phyloP scores from a whole-genome alignment of 352 stramenopile genomes.

The Globisporangium perplexum region DNA sequence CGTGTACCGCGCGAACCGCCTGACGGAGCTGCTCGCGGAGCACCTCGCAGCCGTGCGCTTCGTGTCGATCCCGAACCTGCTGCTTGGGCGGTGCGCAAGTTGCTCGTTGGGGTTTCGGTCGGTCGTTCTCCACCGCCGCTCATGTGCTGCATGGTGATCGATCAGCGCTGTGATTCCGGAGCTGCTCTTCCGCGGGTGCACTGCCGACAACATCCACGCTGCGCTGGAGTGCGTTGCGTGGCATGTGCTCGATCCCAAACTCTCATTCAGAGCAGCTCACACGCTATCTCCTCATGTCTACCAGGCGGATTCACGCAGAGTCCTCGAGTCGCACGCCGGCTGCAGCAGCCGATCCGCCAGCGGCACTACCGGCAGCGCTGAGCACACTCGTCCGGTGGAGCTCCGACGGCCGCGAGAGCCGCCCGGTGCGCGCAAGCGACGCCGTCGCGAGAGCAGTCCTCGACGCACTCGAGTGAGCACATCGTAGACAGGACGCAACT shows the following conservation, averaged over 20 bases:
- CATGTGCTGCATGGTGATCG: background rate
- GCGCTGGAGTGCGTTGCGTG: conserved; percentile 12
- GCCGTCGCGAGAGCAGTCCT: conserved; percentile 23
- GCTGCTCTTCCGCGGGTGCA: conserved; percentile 61
- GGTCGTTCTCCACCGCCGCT: background rate
- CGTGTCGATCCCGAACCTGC: conserved; percentile 71
- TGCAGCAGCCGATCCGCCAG: too few relatives aligned
- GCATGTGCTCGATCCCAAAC: background rate
- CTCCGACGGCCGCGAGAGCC: background rate
- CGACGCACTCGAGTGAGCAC: background rate
- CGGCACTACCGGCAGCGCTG: conserved; percentile 13
- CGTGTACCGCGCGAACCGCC: conserved; percentile 59
- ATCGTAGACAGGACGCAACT: background rate
- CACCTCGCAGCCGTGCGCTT: conserved; percentile 52
- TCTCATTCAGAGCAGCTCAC: background rate
- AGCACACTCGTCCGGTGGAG: conserved; percentile 30
- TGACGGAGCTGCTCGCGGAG: conserved; percentile 54
- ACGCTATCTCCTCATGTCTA: background rate
- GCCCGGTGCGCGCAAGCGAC: conserved; percentile 36
- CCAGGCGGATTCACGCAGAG: conserved; percentile 13
- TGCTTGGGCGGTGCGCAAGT: conserved; percentile 38
- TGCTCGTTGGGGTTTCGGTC: background rate
- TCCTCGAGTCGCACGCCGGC: background rate
- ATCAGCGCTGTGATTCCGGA: conserved; percentile 49
- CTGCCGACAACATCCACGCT: conserved; percentile 28